These are phyloP conservation scores for Trichoderma gracile DNA, from an alignment of 2,329 filamentous ascomycete genomes.

Conservation along the genomic window DNA sequence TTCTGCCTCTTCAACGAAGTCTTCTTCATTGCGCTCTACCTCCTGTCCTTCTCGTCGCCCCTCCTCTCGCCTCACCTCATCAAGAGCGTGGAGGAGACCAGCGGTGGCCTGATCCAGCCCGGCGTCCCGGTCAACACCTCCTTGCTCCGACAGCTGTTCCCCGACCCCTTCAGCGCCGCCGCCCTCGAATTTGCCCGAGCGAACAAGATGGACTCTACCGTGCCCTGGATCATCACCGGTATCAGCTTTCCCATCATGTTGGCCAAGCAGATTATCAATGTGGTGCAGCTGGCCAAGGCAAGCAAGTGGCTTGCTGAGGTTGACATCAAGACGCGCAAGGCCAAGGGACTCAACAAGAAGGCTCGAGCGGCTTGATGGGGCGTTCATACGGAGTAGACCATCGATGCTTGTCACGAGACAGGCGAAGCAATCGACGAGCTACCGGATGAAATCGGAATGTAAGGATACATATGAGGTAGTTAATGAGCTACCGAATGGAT, in stretches of 20 bases:
- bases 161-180: constrained; percentile 86
- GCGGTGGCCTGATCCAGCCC: constrained; percentile 57
- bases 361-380: not conserved
- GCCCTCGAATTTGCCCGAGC: constrained; percentile 89
- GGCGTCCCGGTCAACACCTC: constrained; percentile 71
- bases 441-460: not conserved
- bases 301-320: constrained; percentile 90
- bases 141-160: constrained; percentile 73
- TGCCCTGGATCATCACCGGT: constrained; percentile 70
- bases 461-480: not conserved
- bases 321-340: constrained; percentile 67
- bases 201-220: constrained; percentile 82
- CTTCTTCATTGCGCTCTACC: constrained; percentile 98
- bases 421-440: not conserved
- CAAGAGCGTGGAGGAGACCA: constrained; percentile 57
- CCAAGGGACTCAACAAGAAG: constrained; percentile 54
- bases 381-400: not conserved
- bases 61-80: constrained; percentile 83
- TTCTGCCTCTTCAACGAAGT: constrained; percentile 90
- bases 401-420: not conserved
- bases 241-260: constrained; percentile 85
- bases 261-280: constrained; percentile 89
- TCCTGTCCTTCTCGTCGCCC: constrained; percentile 94
- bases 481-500: not conserved
- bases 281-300: constrained; percentile 91